A percentile compares a stretch with the other conserved stretches of the same genome.
Evolutionary conservation across 805 yeast species (phyloP).

Genomic region (Scheffersomyces coipomensis): DNA sequence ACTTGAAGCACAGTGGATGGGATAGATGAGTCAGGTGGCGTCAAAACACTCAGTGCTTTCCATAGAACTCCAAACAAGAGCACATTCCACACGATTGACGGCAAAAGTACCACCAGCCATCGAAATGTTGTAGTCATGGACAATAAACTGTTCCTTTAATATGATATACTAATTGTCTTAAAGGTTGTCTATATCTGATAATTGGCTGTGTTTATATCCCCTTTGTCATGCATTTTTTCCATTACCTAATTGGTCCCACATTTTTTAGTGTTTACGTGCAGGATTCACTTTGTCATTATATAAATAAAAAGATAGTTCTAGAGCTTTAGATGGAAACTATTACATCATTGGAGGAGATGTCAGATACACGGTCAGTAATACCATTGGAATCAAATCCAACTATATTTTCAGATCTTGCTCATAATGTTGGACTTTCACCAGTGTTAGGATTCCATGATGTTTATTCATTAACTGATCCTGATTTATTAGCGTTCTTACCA

Average conservation of each 20-base stretch:
- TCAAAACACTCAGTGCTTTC: not conserved
- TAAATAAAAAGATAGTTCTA: no score
- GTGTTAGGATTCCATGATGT: slow-evolving; percentile 72
- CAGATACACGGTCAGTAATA: slow-evolving; percentile 45
- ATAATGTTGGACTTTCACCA: slow-evolving; percentile 63
- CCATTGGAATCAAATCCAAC: slow-evolving; percentile 92
- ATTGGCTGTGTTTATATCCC: no score
- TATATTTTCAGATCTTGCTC: slow-evolving; percentile 70
- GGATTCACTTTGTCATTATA: no score
- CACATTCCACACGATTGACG: no score
- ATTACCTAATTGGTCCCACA: not conserved
- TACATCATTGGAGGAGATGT: no score
- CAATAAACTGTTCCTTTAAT: no score
- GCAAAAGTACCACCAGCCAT: no score
- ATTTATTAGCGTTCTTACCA: slow-evolving; percentile 76
- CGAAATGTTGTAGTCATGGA: no score
- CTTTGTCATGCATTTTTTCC: not conserved
- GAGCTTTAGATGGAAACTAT: no score
- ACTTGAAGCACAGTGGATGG: not conserved
- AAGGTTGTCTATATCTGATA: no score
- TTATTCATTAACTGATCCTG: slow-evolving; percentile 80
- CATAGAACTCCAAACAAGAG: not conserved
- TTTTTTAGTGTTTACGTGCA: no score
- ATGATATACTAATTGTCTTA: no score
- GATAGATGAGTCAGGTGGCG: not conserved